Evolutionary conservation across 352 stramenopile species (phyloP), one percentile per base, ranked within the genome.

Genomic region (Pythium sukuiense): DNA sequence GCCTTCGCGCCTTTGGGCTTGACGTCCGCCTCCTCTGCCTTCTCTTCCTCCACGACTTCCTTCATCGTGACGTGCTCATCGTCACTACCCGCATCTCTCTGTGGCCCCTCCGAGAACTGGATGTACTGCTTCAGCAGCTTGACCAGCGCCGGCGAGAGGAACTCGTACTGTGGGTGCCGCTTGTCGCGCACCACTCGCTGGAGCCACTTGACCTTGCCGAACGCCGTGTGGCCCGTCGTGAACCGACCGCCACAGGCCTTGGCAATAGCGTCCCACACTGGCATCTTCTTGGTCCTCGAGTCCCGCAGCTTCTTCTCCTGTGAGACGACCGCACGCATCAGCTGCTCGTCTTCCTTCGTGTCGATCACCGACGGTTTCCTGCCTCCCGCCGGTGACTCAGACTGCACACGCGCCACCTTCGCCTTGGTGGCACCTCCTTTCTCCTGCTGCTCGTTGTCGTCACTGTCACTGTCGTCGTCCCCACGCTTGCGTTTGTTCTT

Each of bases 251-350:
- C 37, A 43, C 37, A 43, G 4, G 2, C 24, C 20, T 26, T 16
- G 20, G 46, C 59, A 24, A 64, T 52, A 7, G 55, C 46, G 59
- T 64, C 46, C 59, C 59, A 64, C 30, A 64, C 46, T 1, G 52
- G 39, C 20, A 58, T 37, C 32, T 64, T 64, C 37, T 43, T 43
- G 37, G 37, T 43, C 37, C 18, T 43, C 11, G 13, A 18, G 12
- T 9, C 37, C 37, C 11, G 14, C 11, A 43, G 37, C 37, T 43
- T 43, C 37, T 43, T 43, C 37, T 43, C 37, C 9, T 43, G 37
- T 9, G 37, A 9, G 37, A 43, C 37, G 9, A 43, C 37, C 18
- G 37, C 37, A 0, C 12, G 8, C 37, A 43, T 43, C 37, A 43
- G 13, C 11, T 18, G 14, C 37, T 43, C 37, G 37, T 43, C 37